Evolutionary conservation across 495 filamentous ascomycete species (phyloP).

Genomic region (Viridothelium virens): DNA sequence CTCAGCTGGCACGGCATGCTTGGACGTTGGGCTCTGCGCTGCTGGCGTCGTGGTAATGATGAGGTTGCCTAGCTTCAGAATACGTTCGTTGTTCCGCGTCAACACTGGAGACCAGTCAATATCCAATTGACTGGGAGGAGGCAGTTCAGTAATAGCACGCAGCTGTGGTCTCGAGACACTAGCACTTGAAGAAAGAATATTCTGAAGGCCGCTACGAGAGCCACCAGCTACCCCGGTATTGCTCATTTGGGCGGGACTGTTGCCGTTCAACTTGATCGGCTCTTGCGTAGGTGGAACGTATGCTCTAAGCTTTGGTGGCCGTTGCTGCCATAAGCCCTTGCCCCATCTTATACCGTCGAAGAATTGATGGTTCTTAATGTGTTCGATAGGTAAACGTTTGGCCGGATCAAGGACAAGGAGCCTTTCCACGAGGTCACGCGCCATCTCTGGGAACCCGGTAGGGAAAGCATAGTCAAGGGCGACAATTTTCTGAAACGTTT

Average conservation of each 20-base stretch:
- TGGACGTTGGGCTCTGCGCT: conserved; percentile 59
- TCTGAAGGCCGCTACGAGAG: conserved; percentile 39
- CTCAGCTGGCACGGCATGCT: conserved; percentile 48
- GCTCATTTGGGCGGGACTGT: conserved; percentile 30
- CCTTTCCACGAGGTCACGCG: conserved; percentile 85
- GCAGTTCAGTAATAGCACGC: conserved; percentile 87
- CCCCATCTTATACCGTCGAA: conserved; percentile 90
- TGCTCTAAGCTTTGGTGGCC: conserved; percentile 79
- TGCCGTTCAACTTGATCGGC: conserved; percentile 75
- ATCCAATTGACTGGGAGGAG: conserved; percentile 91
- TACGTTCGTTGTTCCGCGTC: conserved; percentile 82
- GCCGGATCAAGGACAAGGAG: conserved; percentile 85
- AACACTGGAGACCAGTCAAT: conserved; percentile 99
- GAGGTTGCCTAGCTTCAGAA: conserved; percentile 86
- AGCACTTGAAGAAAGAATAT: conserved; percentile 26
- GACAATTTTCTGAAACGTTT: conserved; percentile 98
- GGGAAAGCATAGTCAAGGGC: conserved; percentile 90
- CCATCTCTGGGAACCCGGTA: conserved; percentile 75
- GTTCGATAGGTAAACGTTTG: conserved; percentile 82
- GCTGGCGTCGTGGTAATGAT: conserved; percentile 68
- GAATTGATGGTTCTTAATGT: conserved; percentile 96
- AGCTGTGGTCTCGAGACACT: conserved; percentile 49
- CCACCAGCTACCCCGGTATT: conserved; percentile 26
- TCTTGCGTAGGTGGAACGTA: conserved; percentile 76
- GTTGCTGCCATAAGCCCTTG: conserved; percentile 77